Evolutionary conservation across 345 rosid genomes (phyloP), one percentile per base, ranked within the genome.

Genomic region (Euphorbia tirucalli): DNA sequence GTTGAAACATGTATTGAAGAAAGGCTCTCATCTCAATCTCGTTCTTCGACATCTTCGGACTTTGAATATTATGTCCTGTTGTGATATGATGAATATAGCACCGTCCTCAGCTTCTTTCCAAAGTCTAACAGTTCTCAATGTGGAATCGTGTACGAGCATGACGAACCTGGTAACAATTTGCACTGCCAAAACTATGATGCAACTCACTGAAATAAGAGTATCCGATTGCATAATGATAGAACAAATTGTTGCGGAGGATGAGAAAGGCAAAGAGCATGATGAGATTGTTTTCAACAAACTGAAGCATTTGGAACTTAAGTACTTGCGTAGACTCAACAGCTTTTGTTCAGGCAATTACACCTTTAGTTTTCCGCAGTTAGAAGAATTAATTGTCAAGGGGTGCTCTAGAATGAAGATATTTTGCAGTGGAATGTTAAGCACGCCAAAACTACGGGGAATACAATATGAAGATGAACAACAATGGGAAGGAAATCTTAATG

Each of bases 191-290:
- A 62, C 58, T 54, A 11, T 74, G 14, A 16, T 57, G 30, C 31
- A 46, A 18, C 79, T 81, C 7, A 22, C 24, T 25, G 63, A 41
- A 49, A n/a, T 77, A 61, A 66, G 16, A 11, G 44, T 81, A 28
- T 1, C 5, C 10, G 31, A 56, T 15, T 81, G 81, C 19, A 13
- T 62, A 13, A 32, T 13, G 65, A 49, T 77, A 1, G 43, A 22
- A 22, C 61, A 77, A 41, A 67, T 74, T 13, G 62, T 77, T 59
- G 30, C 28, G 27, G 27, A 39, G 7, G 39, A 11, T 5, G 67
- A 3, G 5, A 60, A 68, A 13, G 61, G 63, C 6, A 13, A 4
- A 9, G 31, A 66, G 31, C 67, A 46, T 46, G 52, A 65, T 21
- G 31, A 1, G 43, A 56, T 75, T 37, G 10, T 46, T 7, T 46